Conservation (phyloP, 2,329 filamentous ascomycete species). For the Anisogramma anomala region DNA sequence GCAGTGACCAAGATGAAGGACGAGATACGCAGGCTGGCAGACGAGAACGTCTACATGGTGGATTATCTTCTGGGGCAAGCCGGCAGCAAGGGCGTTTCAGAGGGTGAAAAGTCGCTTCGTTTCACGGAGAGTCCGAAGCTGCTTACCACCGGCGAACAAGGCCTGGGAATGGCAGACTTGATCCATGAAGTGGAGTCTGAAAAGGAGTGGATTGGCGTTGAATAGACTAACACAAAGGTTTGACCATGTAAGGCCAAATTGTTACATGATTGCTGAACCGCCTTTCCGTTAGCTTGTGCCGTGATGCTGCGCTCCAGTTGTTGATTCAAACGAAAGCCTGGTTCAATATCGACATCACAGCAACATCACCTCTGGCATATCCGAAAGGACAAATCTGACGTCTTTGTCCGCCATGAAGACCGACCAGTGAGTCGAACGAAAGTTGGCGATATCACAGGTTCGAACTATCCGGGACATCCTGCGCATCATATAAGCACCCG, state of each 20-base stretch:
- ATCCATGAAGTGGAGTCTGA: conserved; percentile 25
- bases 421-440: neutral
- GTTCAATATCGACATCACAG: no score
- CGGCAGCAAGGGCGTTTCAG: conserved; percentile 18
- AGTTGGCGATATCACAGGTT: conserved; percentile 1
- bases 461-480: conserved; percentile 1
- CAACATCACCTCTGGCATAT: no score
- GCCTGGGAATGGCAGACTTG: conserved; percentile 18
- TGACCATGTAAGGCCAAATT: conserved; percentile 1
- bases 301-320: no score
- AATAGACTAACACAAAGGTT: conserved; percentile 23
- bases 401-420: no score
- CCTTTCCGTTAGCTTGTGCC: neutral
- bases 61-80: conserved; percentile 62
- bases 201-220: conserved; percentile 38
- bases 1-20: conserved; percentile 70
- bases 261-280: conserved; percentile 9
- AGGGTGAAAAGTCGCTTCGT: conserved; percentile 15
- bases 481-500: neutral
- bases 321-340: no score
- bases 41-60: conserved; percentile 81
- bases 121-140: conserved; percentile 21
- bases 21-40: conserved; percentile 70
- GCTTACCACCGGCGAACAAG: conserved; percentile 18
- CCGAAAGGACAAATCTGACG: neutral